Evolutionary conservation across 176 grass and related monocot genomes (phyloP), one percentile per base, ranked within the genome.

Genomic region (Themeda triandra): DNA sequence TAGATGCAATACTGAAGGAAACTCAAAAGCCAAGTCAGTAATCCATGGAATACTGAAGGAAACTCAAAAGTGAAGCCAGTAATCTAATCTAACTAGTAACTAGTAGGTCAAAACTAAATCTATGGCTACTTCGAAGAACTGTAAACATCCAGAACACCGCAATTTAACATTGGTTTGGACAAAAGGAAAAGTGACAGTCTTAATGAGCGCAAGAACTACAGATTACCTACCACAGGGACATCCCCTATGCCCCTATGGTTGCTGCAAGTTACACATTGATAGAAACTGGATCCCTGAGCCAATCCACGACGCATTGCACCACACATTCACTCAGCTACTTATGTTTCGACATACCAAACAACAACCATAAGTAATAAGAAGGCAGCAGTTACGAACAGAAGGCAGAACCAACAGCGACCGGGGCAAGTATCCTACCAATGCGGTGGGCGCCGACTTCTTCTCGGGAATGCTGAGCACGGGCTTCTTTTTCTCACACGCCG

Each of bases 391-490:
- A n/a, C n/a, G 56, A 72, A 71, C 23, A 76, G 23, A 71, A 28
- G 6, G 13, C 23, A 59, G 19, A 63, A 28, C 4, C 13, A 37
- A 27, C 48, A 66, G 66, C 6, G 12, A 84, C 46, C 21, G 60
- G 71, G 23, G 13, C 60, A 40, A n/a, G 72, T 84, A 84, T 77
- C 77, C 13, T 87, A 88, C 90, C 73, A 69, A 37, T 6, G 65
- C 58, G 40, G 66, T 30, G 13, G 66, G 33, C 4, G 73, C 42
- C 17, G 36, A 17, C 85, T 96, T 91, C 86, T 96, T 94, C 69
- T 99, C 92, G 18, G 84, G 82, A 69, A 89, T 84, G 66, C 81
- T 82, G n/a, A 92, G 85, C 75, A 87, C 71, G 1, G 97, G 92
- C 84, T 94, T 96, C 59, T 90, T 85, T 40, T 69, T 74, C 6